A percentile compares a stretch with the other conserved stretches of the same genome.
phyloP scores from a whole-genome alignment of 768 basidiomycete species.

The Strobilomyces echinocephalus region DNA sequence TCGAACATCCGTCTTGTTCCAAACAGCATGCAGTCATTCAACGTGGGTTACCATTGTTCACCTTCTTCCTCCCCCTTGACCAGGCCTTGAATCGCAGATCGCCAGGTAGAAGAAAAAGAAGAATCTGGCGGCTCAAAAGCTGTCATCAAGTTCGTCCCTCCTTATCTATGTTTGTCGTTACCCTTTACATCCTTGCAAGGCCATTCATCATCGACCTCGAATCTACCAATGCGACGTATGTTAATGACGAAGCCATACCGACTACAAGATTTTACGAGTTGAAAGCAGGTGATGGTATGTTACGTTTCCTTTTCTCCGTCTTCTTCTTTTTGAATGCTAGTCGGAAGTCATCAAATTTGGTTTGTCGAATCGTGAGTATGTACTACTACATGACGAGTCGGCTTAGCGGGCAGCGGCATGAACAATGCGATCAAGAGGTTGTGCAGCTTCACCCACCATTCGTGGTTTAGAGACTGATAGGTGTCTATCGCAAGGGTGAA shows the following conservation, averaged over 20 bases:
- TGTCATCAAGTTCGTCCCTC: constrained; percentile 69
- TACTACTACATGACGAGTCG: constrained; percentile 77
- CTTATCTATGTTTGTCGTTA: constrained; percentile 1
- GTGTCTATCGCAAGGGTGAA: no score
- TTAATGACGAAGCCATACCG: constrained; percentile 85
- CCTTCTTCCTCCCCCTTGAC: constrained; percentile 3
- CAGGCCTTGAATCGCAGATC: constrained; percentile 42
- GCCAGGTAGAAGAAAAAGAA: constrained; percentile 80
- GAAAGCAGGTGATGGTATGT: constrained; percentile 69
- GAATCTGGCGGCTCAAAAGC: constrained; percentile 78
- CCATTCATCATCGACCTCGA: constrained; percentile 98
- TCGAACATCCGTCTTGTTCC: constrained; percentile 96
- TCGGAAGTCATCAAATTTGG: constrained; percentile 79
- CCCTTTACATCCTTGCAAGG: constrained; percentile 37
- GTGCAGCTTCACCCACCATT: not conserved
- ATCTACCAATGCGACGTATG: constrained; percentile 93
- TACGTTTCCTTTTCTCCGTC: not conserved
- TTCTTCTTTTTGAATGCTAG: constrained; percentile 7
- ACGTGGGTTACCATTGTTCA: constrained; percentile 44
- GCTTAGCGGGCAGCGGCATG: constrained; percentile 25
- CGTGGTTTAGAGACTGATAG: not conserved
- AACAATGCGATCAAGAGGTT: not conserved
- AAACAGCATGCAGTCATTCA: constrained; percentile 98
- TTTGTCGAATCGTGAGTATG: constrained; percentile 75
- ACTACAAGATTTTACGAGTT: constrained; percentile 84